Base-by-base conservation (phyloP, 1,139 yeast genomes). In the Pichia sp. region DNA sequence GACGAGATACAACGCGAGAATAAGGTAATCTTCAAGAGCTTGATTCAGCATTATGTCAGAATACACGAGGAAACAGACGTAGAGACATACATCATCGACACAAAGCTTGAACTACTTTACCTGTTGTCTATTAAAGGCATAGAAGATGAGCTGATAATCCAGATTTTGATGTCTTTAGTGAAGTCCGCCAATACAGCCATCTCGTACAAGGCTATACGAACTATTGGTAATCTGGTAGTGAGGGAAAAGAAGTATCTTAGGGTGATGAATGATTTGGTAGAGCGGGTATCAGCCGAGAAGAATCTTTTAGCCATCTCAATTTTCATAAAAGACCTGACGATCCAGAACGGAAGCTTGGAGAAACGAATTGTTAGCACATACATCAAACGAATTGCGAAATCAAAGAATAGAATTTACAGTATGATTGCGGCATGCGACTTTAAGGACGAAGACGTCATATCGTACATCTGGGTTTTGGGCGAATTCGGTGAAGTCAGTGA, bases 71-170 rank as follows among this genome's bases (percentile, higher is more conserved):
- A 19, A 3, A 21, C 40, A 10, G 56, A 54, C 28, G 10, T 21
- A 4, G 56, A 54, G 21, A 82, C 87, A 22, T 93, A 87, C 65
- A 85, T 93, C 63, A 89, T 90, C 66, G 95, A 90, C 61, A 87
- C 97, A 9, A 91, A 93, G 63, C 73, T 93, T 45, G 98, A 91
- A 64, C 86, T 93, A 52, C 82, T 91, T 28, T 89, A 87, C 62
- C 71, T 89, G 36, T 70, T 91, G 46, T 96, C 97, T 1, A 72
- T 81, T 25, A 98, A 91, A 64, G 70, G 91, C 44, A 87, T 84
- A 58, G 96, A 87, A 62, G 89, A 90, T 66, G 95, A 96, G 4
- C 80, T 91, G 0, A 96, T 88, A 60, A 85, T 88, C 31, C 96
- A 89, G 65, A 80, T 85, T 9, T 85, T 87, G 52, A 87, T 88